A percentile compares a stretch with the other conserved stretches of the same genome.
phyloP scores from a whole-genome alignment of 192 early-diverging fungal species.

The Kappamyces sp. region DNA sequence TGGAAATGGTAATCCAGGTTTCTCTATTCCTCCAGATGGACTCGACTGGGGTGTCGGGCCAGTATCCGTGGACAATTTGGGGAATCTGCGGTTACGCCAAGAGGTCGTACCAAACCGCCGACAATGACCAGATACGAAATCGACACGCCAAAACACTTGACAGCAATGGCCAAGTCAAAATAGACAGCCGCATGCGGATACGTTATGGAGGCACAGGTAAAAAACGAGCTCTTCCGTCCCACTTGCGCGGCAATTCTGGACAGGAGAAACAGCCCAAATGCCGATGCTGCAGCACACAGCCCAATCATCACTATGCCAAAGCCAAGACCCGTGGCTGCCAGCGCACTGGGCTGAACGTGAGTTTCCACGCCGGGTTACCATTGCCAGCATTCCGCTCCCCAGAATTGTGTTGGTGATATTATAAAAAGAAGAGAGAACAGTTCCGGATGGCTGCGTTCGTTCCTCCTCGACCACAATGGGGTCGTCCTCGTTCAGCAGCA shows the following conservation, averaged over 20 bases:
- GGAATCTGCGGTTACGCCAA: constrained; percentile 33
- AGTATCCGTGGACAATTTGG: constrained; percentile 30
- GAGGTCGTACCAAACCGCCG: constrained; percentile 72
- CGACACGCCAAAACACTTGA: constrained; percentile 98
- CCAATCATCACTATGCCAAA: constrained; percentile 77
- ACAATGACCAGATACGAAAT: constrained; percentile 93
- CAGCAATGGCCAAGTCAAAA: constrained; percentile 94
- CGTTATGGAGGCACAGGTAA: constrained; percentile 82
- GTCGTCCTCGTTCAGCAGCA: constrained; percentile 13
- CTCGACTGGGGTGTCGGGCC: constrained; percentile 22
- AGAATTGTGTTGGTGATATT: constrained; percentile 95
- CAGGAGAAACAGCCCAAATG: constrained; percentile 81
- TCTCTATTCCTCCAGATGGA: constrained; percentile 26
- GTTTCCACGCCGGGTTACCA: constrained; percentile 38
- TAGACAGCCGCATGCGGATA: constrained; percentile 82
- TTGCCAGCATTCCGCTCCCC: constrained; percentile 95
- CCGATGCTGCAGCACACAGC: constrained; percentile 67
- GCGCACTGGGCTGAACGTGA: constrained; percentile 65
- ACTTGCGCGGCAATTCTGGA: constrained; percentile 69
- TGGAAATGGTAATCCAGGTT: constrained; percentile 83
- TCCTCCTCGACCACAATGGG: constrained; percentile 12
- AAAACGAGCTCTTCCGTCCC: constrained; percentile 78
- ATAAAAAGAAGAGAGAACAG: constrained; percentile 59
- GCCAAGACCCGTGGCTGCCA: constrained; percentile 77
- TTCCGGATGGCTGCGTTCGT: constrained; percentile 41